These are phyloP conservation scores for Beauveria sp. DNA, from an alignment of 2,329 filamentous ascomycete species.

Conservation along the genomic window DNA sequence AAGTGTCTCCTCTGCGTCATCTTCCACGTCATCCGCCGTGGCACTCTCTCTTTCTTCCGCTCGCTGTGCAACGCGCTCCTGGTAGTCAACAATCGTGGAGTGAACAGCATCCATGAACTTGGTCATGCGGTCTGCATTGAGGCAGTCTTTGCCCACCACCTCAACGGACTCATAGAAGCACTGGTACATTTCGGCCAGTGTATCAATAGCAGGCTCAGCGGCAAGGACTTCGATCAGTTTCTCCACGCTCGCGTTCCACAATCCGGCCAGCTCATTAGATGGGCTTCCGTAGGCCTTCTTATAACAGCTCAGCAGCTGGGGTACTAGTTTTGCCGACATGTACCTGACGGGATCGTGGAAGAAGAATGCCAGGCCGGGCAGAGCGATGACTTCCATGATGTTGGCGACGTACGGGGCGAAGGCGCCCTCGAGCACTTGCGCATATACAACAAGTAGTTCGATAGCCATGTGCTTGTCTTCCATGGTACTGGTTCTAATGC, in stretches of 20 bases:
- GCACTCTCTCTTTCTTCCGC: constrained; percentile 68
- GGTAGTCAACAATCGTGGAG: constrained; percentile 86
- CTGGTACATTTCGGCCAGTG: constrained; percentile 97
- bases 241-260: constrained; percentile 80
- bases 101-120: constrained; percentile 81
- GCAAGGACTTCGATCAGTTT: constrained; percentile 90
- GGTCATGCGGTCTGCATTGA: constrained; percentile 71
- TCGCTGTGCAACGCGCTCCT: constrained; percentile 73
- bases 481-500: constrained; percentile 92
- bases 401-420: constrained; percentile 89
- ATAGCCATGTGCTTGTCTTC: constrained; percentile 99
- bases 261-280: constrained; percentile 68
- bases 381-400: constrained; percentile 93
- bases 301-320: constrained; percentile 86
- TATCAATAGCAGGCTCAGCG: constrained; percentile 92
- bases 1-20: constrained; percentile 77
- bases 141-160: constrained; percentile 78
- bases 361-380: constrained; percentile 93
- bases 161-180: constrained; percentile 99
- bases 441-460: constrained; percentile 93
- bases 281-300: constrained; percentile 82
- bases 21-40: constrained; percentile 81
- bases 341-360: constrained; percentile 97
- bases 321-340: constrained; percentile 89
- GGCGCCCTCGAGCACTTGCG: constrained; percentile 84